Evolutionary conservation across 106 monocot genomes (phyloP).

Genomic region (Dioscorea dumetorum): DNA sequence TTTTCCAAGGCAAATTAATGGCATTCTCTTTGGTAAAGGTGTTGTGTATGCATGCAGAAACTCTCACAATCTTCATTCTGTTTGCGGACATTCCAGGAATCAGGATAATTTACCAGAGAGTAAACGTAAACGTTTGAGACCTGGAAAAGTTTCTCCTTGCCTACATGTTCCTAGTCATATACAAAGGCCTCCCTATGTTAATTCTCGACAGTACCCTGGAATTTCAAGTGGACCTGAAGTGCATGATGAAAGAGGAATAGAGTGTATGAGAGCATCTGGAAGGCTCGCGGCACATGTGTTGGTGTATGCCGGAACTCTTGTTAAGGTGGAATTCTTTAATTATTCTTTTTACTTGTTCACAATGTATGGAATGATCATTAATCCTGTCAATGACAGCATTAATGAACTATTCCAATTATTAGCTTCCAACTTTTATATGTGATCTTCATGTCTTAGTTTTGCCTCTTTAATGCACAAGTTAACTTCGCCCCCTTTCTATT

Average conservation of each 20-base stretch:
- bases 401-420: too few relatives aligned
- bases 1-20: too few relatives aligned
- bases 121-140: constrained; percentile 51
- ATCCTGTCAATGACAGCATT: too few relatives aligned
- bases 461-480: too few relatives aligned
- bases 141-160: constrained; percentile 89
- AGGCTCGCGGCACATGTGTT: constrained; percentile 90
- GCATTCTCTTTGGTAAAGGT: too few relatives aligned
- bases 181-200: constrained; percentile 70
- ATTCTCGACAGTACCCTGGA: constrained; percentile 54
- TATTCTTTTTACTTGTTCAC: constrained; percentile 1
- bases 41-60: too few relatives aligned
- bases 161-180: constrained; percentile 76
- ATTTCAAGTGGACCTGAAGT: constrained; percentile 72
- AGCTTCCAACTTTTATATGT: too few relatives aligned
- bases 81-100: constrained; percentile 22
- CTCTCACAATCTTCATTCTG: too few relatives aligned
- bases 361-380: too few relatives aligned
- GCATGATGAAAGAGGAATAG: constrained; percentile 79
- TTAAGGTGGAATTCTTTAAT: constrained; percentile 54
- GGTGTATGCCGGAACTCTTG: constrained; percentile 78
- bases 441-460: too few relatives aligned
- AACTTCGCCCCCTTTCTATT: too few relatives aligned
- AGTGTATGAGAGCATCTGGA: constrained; percentile 92
- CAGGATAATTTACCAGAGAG: constrained; percentile 21